Base-by-base conservation (phyloP, 495 filamentous ascomycete genomes). In the Bombardia bombarda region DNA sequence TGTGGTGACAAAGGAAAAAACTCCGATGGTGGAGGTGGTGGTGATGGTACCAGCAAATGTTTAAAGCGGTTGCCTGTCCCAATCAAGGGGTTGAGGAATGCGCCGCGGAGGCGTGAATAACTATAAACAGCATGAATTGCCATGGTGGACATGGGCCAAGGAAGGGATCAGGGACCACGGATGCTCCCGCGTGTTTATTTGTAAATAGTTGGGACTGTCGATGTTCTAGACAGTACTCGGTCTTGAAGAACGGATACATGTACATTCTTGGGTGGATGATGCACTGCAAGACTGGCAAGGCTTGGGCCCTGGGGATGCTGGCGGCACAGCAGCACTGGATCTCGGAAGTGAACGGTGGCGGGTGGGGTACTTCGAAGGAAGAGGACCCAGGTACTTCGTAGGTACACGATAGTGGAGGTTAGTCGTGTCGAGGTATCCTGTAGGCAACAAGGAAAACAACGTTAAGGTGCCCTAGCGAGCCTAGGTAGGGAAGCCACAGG, bases 21-120 rank as follows among this genome's bases (percentile, higher is more conserved):
- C 26, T 3, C 13, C 26, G 9, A 28, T 28, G 13, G 9, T 10
- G 26, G 26, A 28, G 13, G 9, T 13, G 9, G 26, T 28, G 26
- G 26, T 13, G 26, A 13, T 10, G 26, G 26, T 13, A 28, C 13
- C 26, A 13, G 26, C 9, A 13, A 28, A 28, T 28, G 13, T 28
- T 13, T 28, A 13, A 13, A 28, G 9, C n/a, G n/a, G 26, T 28
- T 7, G 9, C 26, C 9, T 18, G 17, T 10, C 38, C 37, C 42
- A 37, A 38, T 38, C 12, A 8, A 8, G 18, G 38, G 22, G 20
- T 46, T 39, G 31, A 34, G 30, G 13, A 14, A 23, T 28, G 42
- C 35, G 20, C 38, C 28, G 9, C 13, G 40, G 20, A 19, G 43
- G 48, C 48, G 46, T 46, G n/a, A 40, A 34, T 51, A 36, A 28